Evolutionary conservation across 768 basidiomycete genomes (phyloP), one percentile per base, ranked within the genome.

Genomic region (Mycena pura): DNA sequence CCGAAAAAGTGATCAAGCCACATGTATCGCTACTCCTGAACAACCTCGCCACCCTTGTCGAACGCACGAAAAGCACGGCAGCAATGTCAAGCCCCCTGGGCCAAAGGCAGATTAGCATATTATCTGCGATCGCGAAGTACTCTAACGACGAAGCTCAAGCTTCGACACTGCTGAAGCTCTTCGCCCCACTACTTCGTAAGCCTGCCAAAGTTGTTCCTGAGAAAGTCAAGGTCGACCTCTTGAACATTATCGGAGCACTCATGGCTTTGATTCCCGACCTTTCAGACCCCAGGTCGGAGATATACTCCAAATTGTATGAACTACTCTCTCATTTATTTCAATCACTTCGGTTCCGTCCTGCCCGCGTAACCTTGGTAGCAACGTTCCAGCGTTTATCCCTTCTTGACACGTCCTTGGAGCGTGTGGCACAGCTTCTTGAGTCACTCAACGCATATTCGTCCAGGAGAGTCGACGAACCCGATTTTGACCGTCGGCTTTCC

Each of bases 381-480:
- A 85, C 89, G 0, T 91, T 97, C 76, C 76, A 77, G 44, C 76
- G 77, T 14, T 65, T 85, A 0, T 76, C 83, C 0, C 66, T 72
- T 0, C 73, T 86, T 10, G 81, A 90, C 58, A 58, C 73, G 0
- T 73, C 80, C 3, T 76, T 93, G 19, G 67, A 75, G 39, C 57
- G 68, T 29, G 59, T 93, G 1, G 82, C 88, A 1, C 72, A 78
- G 7, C 73, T 95, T 5, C 68, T 94, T 53, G 83, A 82, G 8
- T 81, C 81, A 0, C 80, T 99, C 63, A 99, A 99, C 68, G 88
- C 96, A 0, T 99, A 89, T 70, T 96, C 95, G 1, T 73, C 74
- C 1, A 90, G 87, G 67, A 84, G 95, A 7, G 73, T 95, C 31
- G 94, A 96, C 57, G 95, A 99, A 70, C 92, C 95, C 3, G 94